Evolutionary conservation across 225 moss, liverwort and hornwort species (phyloP).

Genomic region (Climacium dendroides): DNA sequence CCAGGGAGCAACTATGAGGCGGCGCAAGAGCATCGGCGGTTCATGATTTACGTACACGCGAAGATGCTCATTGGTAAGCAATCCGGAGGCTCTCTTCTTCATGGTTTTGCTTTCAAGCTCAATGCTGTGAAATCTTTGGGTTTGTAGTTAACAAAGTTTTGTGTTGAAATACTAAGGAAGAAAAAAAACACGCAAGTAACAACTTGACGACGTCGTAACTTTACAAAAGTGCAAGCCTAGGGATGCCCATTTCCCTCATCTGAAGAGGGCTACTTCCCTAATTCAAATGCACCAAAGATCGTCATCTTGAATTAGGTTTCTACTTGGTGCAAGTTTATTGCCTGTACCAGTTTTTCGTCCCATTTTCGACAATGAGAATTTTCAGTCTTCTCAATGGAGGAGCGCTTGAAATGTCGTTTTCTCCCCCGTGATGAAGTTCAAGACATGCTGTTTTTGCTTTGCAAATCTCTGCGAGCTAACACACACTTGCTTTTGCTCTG

Average conservation of each 20-base stretch:
- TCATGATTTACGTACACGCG: constrained; percentile 93
- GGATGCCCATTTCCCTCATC: neutral
- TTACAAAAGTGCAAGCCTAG: neutral
- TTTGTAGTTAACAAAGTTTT: neutral
- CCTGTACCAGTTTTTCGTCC: neutral
- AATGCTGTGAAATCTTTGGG: neutral
- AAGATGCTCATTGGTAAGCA: constrained; percentile 8
- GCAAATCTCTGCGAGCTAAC: neutral
- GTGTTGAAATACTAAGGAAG: neutral
- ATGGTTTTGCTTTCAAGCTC: neutral
- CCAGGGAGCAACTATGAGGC: constrained; percentile 26
- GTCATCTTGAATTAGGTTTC: neutral
- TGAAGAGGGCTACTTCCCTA: neutral
- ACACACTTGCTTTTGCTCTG: neutral
- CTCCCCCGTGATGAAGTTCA: neutral
- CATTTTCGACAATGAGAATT: neutral
- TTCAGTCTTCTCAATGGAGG: neutral
- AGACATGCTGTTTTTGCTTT: neutral
- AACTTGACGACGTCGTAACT: neutral
- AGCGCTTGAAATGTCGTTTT: neutral
- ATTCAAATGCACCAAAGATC: neutral
- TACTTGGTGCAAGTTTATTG: neutral
- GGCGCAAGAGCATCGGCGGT: constrained; percentile 60
- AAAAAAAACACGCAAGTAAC: neutral
- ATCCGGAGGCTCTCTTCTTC: neutral